Base-by-base conservation (phyloP, 2,329 filamentous ascomycete species). In the Tolypocladium ovalisporum region DNA sequence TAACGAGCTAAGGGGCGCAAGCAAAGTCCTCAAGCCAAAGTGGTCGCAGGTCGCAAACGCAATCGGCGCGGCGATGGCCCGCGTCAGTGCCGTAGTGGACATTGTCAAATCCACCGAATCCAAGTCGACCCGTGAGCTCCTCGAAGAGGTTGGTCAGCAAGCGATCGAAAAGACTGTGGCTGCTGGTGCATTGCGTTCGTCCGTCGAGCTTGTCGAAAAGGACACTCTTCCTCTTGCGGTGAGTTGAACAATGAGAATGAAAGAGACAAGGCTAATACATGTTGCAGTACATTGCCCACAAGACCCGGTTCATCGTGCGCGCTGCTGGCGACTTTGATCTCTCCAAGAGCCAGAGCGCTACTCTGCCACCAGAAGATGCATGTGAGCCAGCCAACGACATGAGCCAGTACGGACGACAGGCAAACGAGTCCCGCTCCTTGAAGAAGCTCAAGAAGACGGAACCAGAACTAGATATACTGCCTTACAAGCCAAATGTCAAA, bases 21-120 rank as follows among this genome's bases (percentile, higher is more conserved):
- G 79, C 59, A 73, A 70, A 36, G 79, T 86, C 1, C 67, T 84
- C 51, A 82, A 79, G 60, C 82, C 82, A 0, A 70, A 76, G 44
- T 84, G 76, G 72, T 79, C 81, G 2, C 77, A 76, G 3, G 81
- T 86, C 1, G 84, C 84, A 10, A 87, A 87, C 63, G 84, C 84
- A 0, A 83, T 87, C 12, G 84, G 84, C 1, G 84, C 83, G 10
- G 83, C 84, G 1, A 84, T 82, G 58, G 81, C 83, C 1, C 72
- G 80, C 42, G 81, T 86, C 2, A 83, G 79, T 58, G 77, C 78
- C 1, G 75, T 79, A 0, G 71, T 80, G 12, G 79, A 82, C 58
- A 76, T 74, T 0, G 74, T 81, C 29, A 75, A 78, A 57, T 77
- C 75, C 0, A 80, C 77, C 0, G 77, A 76, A 56, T 67, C 67